These are phyloP conservation scores for Vaccinium darrowii DNA, from an alignment of 148 eudicot genomes.

Conservation along the genomic window DNA sequence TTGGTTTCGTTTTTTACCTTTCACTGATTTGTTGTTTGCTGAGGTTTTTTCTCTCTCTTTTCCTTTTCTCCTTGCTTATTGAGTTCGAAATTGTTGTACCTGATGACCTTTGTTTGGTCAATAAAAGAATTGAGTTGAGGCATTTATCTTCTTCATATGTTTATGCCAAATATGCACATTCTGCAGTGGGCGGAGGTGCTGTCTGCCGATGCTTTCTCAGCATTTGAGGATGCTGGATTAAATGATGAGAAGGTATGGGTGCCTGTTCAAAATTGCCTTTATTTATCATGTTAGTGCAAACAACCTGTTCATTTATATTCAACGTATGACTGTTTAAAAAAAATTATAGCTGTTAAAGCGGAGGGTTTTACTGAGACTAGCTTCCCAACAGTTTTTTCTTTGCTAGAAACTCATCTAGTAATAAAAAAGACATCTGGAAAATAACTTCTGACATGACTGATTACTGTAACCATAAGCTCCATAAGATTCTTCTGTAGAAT, in stretches of 20 bases:
- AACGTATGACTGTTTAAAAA: not conserved
- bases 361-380: not conserved
- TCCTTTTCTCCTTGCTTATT: not conserved
- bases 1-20: not conserved
- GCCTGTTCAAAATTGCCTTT: not conserved
- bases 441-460: not conserved
- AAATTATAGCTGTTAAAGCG: not conserved
- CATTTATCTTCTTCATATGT: not conserved
- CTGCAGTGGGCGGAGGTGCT: slow-evolving; percentile 99
- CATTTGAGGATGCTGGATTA: slow-evolving; percentile 96
- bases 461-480: not conserved
- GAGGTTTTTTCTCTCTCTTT: too few relatives aligned
- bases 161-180: slow-evolving; percentile 3
- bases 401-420: not conserved
- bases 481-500: not conserved
- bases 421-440: not conserved
- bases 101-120: not conserved
- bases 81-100: not conserved
- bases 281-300: not conserved
- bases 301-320: not conserved
- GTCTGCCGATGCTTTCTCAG: slow-evolving; percentile 98
- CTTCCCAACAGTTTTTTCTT: not conserved
- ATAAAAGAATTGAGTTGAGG: not conserved
- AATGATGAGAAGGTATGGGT: slow-evolving; percentile 67
- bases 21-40: slow-evolving; percentile 44